phyloP scores from a whole-genome alignment of 495 filamentous ascomycete genomes.

The Cercophora newfieldiana region DNA sequence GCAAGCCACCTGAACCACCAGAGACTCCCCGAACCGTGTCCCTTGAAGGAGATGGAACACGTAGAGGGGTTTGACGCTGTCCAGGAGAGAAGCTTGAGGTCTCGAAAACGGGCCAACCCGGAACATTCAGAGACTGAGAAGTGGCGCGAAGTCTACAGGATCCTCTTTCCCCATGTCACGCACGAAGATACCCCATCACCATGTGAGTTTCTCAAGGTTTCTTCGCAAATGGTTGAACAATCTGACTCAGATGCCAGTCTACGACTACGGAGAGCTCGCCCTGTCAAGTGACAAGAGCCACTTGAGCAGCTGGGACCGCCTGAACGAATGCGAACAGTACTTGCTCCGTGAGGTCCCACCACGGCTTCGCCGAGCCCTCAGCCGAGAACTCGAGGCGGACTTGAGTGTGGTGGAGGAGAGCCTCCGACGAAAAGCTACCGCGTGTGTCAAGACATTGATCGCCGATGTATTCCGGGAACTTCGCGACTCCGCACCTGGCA shows the following conservation, averaged over 20 bases:
- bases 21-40: not conserved
- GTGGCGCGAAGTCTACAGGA: conserved; percentile 3
- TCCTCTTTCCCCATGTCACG: conserved; percentile 8
- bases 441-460: conserved; percentile 5
- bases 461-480: not conserved
- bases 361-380: conserved; percentile 2
- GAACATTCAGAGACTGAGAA: not conserved
- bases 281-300: not conserved
- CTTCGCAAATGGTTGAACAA: not conserved
- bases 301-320: not conserved
- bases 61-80: conserved; percentile 5
- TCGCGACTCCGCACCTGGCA: not conserved
- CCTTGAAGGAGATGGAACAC: not conserved
- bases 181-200: not conserved
- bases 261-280: conserved; percentile 6
- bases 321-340: conserved; percentile 4
- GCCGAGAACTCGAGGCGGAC: not conserved
- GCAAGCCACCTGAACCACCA: not conserved
- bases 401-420: not conserved
- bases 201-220: not conserved
- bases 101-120: not conserved
- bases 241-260: not conserved
- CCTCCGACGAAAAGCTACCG: not conserved
- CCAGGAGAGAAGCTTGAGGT: not conserved
- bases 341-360: conserved; percentile 2